Base-by-base conservation (phyloP, 371 early-diverging fungal genomes). In the Chytridium lagenaria region DNA sequence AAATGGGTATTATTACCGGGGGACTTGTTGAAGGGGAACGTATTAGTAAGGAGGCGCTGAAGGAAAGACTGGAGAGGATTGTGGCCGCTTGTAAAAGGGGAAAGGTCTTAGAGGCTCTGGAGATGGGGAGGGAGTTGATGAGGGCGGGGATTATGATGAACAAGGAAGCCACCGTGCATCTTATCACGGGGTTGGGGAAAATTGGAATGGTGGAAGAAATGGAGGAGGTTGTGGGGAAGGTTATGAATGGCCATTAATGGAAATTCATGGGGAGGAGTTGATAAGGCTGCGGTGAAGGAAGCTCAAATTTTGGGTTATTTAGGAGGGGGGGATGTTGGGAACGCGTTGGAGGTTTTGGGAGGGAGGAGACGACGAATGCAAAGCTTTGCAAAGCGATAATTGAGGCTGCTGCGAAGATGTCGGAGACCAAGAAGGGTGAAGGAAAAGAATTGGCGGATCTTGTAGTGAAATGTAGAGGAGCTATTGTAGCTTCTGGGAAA, bases 1-100 rank as follows among this genome's bases (percentile, higher is more conserved):
- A 50, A 22, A 7, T n/a, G 26, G 67, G 39, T 3, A 28, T 66
- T 26, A 37, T 72, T 5, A 64, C 36, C 2, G 72, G 72, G 15
- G 52, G 66, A 5, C 50, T 40, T 15, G 1, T 72, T 19, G 55
- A 51, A 23, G 72, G 72, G 1, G 72, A 72, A 39, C 23, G 10
- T 16, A 5, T 66, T 10, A 16, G 7, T 15, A 36, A 33, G 1
- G 72, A 52, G 36, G 52, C 23, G 16, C 37, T 72, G 16, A 5
- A 50, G 65, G n/a, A 19, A 26, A 7, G 28, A 10, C 36, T 33
- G 38, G 28, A 40, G 1, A 16, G 33, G 30, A 50, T 72, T 23
- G 33, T 66, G 10, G 16, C 3, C 5, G 26, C 22, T 31, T 66
- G 34, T 22, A 10, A 52, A 22, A 19, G 10, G 26, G 28, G 52